Percentiles rank a stretch among this genome's conserved stretches.
These are phyloP conservation scores for Hypoxylon sp. DNA, from an alignment of 2,329 filamentous ascomycete species.

Conservation along the genomic window DNA sequence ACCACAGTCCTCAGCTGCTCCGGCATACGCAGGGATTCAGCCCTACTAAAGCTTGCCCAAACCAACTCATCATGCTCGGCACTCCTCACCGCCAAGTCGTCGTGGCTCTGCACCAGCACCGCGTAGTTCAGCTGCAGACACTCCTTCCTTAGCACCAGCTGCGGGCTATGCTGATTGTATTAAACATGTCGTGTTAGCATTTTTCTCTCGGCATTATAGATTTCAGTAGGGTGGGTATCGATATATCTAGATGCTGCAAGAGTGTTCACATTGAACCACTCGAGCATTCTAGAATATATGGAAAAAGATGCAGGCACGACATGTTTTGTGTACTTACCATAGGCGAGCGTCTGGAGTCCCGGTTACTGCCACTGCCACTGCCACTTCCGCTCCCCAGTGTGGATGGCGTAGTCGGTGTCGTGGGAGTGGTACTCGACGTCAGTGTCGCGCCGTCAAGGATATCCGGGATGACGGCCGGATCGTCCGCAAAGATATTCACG, in stretches of 20 bases:
- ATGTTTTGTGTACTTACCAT: too few species aligned
- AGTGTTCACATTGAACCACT: too few species aligned
- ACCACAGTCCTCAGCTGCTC: slow-evolving; percentile 40
- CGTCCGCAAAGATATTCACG: slow-evolving; percentile 24
- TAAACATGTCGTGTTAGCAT: too few species aligned
- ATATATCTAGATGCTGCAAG: too few species aligned
- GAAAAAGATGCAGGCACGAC: too few species aligned
- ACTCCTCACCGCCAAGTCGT: slow-evolving; percentile 47
- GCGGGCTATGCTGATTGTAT: slow-evolving; percentile 37
- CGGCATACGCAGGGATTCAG: slow-evolving; percentile 35
- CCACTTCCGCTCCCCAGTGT: not conserved
- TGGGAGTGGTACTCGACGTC: not conserved
- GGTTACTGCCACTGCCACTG: not conserved
- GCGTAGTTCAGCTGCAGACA: slow-evolving; percentile 47
- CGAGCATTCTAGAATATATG: too few species aligned
- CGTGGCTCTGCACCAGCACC: slow-evolving; percentile 46
- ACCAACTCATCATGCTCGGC: slow-evolving; percentile 50
- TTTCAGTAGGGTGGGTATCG: too few species aligned
- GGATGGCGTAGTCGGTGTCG: not conserved
- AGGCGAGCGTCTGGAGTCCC: slow-evolving; percentile 23
- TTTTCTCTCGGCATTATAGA: too few species aligned
- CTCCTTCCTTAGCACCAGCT: slow-evolving; percentile 32
- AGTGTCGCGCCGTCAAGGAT: slow-evolving; percentile 18
- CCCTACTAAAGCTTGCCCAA: slow-evolving; percentile 43
- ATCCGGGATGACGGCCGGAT: not conserved